phyloP scores from a whole-genome alignment of 768 basidiomycete species.

The Clathrus columnatus region DNA sequence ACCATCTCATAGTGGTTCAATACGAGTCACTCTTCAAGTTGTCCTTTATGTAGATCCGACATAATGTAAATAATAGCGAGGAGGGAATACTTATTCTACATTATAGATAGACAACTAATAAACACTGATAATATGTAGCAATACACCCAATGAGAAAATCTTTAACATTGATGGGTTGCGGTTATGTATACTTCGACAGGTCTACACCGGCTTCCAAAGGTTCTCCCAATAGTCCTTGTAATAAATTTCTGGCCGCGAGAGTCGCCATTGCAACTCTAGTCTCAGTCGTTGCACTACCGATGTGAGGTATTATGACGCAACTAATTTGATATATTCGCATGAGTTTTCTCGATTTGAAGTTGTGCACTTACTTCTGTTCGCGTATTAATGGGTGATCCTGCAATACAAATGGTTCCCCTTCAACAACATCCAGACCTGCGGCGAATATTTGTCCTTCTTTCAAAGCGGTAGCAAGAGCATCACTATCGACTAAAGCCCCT shows the following conservation, averaged over 20 bases:
- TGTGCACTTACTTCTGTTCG: constrained; percentile 49
- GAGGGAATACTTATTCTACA: not conserved
- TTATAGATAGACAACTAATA: not conserved
- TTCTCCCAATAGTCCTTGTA: constrained; percentile 45
- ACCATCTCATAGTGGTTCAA: constrained; percentile 65
- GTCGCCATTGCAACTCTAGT: constrained; percentile 78
- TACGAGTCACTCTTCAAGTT: constrained; percentile 81
- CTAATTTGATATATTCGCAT: constrained; percentile 27
- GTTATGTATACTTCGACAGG: constrained; percentile 12
- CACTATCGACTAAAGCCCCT: constrained; percentile 84
- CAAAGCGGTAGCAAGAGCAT: constrained; percentile 77
- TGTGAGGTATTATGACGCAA: constrained; percentile 80
- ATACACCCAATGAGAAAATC: not conserved
- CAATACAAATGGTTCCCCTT: constrained; percentile 76
- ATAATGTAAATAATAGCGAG: constrained; percentile 32
- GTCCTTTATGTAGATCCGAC: constrained; percentile 84
- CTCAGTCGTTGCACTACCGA: constrained; percentile 84
- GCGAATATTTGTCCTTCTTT: constrained; percentile 76
- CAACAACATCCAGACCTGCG: constrained; percentile 90
- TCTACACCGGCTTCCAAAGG: constrained; percentile 49
- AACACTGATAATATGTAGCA: not conserved
- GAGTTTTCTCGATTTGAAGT: too few species aligned
- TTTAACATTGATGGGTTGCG: not conserved
- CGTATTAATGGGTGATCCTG: constrained; percentile 73
- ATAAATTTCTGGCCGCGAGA: constrained; percentile 59